A percentile compares a stretch with the other conserved stretches of the same genome.
phyloP scores from a whole-genome alignment of 306 rosid genomes.

The Dryas octopetala region DNA sequence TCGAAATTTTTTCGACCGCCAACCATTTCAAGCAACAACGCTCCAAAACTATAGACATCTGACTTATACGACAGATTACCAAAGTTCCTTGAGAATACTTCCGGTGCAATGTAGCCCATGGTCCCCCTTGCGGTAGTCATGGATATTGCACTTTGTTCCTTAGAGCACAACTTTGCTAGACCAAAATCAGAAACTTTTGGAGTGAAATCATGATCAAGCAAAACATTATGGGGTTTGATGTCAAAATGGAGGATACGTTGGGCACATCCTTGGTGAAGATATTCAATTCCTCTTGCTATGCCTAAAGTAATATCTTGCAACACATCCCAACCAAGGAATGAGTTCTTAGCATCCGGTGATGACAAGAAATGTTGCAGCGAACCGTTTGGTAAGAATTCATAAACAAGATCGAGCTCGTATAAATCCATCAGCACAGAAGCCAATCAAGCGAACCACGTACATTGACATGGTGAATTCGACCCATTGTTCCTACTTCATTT shows the following conservation, averaged over 20 bases:
- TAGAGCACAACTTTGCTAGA: not conserved
- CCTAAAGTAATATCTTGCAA: conserved; percentile 33
- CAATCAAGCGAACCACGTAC: conserved; percentile 39
- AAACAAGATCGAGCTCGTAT: conserved; percentile 28
- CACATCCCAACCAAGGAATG: conserved; percentile 33
- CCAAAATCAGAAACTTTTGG: conserved; percentile 41
- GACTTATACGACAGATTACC: too few species aligned
- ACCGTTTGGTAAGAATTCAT: conserved; percentile 34
- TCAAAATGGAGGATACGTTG: conserved; percentile 39
- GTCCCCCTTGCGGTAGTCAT: too few species aligned
- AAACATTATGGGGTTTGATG: conserved; percentile 35
- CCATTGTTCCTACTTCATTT: not conserved
- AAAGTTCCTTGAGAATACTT: too few species aligned
- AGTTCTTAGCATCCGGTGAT: conserved; percentile 2
- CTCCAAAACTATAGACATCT: too few species aligned
- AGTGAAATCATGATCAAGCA: conserved; percentile 20
- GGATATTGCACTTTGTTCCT: too few species aligned
- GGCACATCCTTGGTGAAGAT: conserved; percentile 14
- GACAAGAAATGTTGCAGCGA: conserved; percentile 27
- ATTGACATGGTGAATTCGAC: conserved; percentile 37
- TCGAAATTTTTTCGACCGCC: too few species aligned
- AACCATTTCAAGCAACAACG: too few species aligned
- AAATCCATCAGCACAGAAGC: conserved; percentile 38
- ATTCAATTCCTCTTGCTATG: conserved; percentile 24
- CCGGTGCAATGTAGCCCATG: too few species aligned